Evolutionary conservation across 2,329 filamentous ascomycete species (phyloP).

Genomic region (Samsoniella hepiali): DNA sequence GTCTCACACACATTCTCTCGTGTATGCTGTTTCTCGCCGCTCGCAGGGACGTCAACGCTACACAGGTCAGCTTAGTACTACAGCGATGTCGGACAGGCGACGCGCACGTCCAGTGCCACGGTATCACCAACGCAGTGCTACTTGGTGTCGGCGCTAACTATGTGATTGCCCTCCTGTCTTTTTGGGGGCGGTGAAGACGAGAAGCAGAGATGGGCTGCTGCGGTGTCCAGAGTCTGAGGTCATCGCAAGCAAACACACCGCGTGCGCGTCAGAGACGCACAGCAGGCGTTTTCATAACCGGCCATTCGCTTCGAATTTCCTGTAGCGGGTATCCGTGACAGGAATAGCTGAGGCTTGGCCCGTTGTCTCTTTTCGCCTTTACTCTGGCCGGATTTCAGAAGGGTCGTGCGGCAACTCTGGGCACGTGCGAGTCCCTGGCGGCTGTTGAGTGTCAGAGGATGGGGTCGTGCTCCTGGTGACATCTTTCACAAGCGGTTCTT

Average conservation of each 20-base stretch:
- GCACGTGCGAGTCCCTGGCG: neutral
- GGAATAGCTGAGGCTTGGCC: too few species aligned
- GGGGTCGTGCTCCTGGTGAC: conserved; percentile 5
- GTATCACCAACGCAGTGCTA: conserved; percentile 9
- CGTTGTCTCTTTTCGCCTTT: neutral
- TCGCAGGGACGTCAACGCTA: neutral
- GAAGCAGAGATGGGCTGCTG: neutral
- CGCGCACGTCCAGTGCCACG: neutral
- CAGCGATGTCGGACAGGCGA: conserved; percentile 9
- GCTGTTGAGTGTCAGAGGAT: conserved; percentile 6
- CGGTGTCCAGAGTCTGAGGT: neutral
- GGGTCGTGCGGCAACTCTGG: neutral
- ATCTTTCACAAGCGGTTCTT: conserved; percentile 14
- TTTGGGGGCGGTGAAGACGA: conserved; percentile 14
- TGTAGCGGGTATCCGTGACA: neutral
- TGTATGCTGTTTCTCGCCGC: neutral
- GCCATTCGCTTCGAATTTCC: conserved; percentile 12
- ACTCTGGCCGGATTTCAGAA: neutral
- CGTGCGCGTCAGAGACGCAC: neutral
- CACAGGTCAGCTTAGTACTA: neutral
- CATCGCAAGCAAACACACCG: neutral
- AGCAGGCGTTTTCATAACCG: conserved; percentile 1
- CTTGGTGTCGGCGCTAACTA: conserved; percentile 1
- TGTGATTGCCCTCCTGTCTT: conserved; percentile 7
- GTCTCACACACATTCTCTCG: neutral